Base-by-base conservation (phyloP, 2,329 filamentous ascomycete genomes). In the Monosporascus ibericus region DNA sequence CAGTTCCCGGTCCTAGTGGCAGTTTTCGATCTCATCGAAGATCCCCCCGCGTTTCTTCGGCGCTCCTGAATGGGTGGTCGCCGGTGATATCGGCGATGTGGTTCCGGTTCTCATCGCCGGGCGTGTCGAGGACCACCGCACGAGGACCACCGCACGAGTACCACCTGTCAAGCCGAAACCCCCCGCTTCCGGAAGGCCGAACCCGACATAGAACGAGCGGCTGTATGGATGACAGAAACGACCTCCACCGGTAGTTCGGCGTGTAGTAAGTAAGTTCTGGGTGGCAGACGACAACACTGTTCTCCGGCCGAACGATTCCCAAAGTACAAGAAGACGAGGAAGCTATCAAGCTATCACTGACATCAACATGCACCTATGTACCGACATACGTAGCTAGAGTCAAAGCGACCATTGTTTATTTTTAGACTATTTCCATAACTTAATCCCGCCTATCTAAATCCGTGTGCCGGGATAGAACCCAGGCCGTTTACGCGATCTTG, bases 131-230 rank as follows among this genome's bases (percentile, higher is more conserved):
- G 8, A 63, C 54, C 8, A 58, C 56, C 25, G 62, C 55, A 46
- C 3, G 81, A 81, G 57, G 85, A 85, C n/a, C 80, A 70, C 56
- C 25, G 62, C 55, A 46, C 3, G 81, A 81, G 57, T 85, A 85
- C n/a, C 80, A 70, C 3, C 77, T 77, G 2, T 81, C 81, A 52
- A 77, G 72, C 56, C 74, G 68, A 5, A 5, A 63, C 74, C 1
- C 80, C 75, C 7, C 75, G 2, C 78, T 3, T 66, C 65, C 0
- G 81, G 81, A 5, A 79, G 80, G 52, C 71, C 68, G 6, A 75
- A 68, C 17, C 81, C 81, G 15, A 75, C 76, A 58, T 83, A 81
- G 30, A 75, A 65, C 2, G 66, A 65, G 15, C 79, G 80, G 47
- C 76, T 11, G 9, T 14, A 30, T 30, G 11, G 9, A 5, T 14